Percentiles rank a stretch among this genome's conserved stretches.
Conservation (phyloP, 257 asterid species). For the Mitragyna speciosa region DNA sequence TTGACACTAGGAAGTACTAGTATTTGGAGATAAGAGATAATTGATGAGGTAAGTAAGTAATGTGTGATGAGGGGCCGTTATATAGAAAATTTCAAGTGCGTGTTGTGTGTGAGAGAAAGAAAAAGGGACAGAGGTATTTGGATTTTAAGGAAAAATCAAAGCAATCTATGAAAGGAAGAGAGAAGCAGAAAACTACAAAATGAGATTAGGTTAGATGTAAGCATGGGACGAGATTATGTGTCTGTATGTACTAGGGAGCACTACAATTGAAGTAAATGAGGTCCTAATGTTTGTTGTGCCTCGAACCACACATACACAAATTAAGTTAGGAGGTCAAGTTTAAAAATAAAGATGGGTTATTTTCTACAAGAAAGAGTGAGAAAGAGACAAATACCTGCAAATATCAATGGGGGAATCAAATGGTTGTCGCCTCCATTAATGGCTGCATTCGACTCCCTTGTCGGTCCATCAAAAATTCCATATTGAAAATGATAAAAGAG, state of each 20-base stretch:
- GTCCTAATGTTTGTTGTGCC: neutral
- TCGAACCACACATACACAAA: conserved; percentile 8
- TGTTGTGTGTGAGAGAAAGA: neutral
- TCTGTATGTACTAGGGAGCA: neutral
- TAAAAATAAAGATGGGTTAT: neutral
- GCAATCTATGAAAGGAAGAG: neutral
- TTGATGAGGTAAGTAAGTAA: conserved; percentile 11
- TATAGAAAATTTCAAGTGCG: conserved; percentile 12
- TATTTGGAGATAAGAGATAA: neutral
- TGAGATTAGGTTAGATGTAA: conserved; percentile 7
- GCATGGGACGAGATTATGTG: conserved; percentile 10
- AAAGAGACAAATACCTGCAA: conserved; percentile 22
- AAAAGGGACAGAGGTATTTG: neutral
- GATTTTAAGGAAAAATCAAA: conserved; percentile 6
- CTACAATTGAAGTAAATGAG: neutral
- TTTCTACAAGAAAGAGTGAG: conserved; percentile 11
- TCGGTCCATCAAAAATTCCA: conserved; percentile 30
- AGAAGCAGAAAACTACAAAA: neutral
- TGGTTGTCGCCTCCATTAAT: conserved; percentile 39
- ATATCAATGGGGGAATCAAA: conserved; percentile 32
- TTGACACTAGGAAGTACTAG: neutral
- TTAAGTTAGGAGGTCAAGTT: conserved; percentile 13
- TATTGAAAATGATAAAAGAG: neutral
- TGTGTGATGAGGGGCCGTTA: conserved; percentile 10
- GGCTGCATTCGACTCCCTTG: conserved; percentile 32